These are phyloP conservation scores for Cicer bijugum DNA, from an alignment of 306 rosid genomes.

Conservation along the genomic window DNA sequence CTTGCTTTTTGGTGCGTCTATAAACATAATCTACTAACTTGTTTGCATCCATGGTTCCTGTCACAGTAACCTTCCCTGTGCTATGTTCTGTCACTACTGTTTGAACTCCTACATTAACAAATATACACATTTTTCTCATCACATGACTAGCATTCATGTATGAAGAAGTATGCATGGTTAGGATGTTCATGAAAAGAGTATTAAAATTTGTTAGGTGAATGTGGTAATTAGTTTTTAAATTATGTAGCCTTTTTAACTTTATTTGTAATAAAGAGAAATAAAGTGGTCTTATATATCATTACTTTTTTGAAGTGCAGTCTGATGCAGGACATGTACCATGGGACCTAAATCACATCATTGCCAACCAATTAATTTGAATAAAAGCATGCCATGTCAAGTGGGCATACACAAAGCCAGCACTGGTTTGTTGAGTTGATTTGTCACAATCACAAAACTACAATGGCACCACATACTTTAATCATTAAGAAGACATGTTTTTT, in stretches of 20 bases:
- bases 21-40: slow-evolving; percentile 80
- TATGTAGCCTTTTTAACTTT: not conserved
- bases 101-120: slow-evolving; percentile 65
- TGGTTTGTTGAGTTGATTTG: slow-evolving; percentile 17
- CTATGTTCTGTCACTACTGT: slow-evolving; percentile 60
- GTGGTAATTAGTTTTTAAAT: not conserved
- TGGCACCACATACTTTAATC: slow-evolving; percentile 1
- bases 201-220: not conserved
- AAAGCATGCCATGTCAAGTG: slow-evolving; percentile 36
- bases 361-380: not conserved
- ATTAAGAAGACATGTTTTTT: slow-evolving; percentile 17
- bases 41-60: slow-evolving; percentile 80
- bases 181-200: slow-evolving; percentile 25
- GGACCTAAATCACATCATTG: slow-evolving; percentile 28
- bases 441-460: slow-evolving; percentile 20
- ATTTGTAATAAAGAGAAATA: not conserved
- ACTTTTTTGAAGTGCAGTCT: slow-evolving; percentile 32
- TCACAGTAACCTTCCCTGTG: slow-evolving; percentile 76
- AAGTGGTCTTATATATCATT: not conserved
- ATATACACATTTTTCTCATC: slow-evolving; percentile 35
- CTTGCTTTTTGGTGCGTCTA: slow-evolving; percentile 80
- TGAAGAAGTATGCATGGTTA: slow-evolving; percentile 22
- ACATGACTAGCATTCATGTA: slow-evolving; percentile 36
- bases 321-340: slow-evolving; percentile 26
- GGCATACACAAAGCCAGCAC: no score